Conservation (phyloP, 306 rosid genomes). For the Elaeagnus macrophylla region DNA sequence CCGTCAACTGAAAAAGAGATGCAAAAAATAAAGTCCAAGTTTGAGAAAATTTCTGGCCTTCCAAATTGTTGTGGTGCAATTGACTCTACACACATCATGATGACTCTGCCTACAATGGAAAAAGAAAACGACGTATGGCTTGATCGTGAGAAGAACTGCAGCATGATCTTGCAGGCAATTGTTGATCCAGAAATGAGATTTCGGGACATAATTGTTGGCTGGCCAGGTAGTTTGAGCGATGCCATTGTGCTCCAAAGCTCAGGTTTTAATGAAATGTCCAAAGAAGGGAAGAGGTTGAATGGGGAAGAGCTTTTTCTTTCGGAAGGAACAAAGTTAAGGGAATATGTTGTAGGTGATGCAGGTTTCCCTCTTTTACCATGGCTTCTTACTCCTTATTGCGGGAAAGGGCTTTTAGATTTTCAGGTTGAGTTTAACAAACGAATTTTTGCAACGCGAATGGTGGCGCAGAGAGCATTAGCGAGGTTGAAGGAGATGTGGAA, state of each 20-base stretch:
- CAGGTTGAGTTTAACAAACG: constrained; percentile 52
- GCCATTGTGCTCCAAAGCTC: constrained; percentile 53
- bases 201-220: constrained; percentile 63
- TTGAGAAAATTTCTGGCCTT: constrained; percentile 54
- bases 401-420: constrained; percentile 36
- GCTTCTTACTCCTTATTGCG: constrained; percentile 69
- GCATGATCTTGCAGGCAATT: constrained; percentile 80
- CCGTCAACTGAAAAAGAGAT: constrained; percentile 59
- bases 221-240: constrained; percentile 85
- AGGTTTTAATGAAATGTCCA: constrained; percentile 40
- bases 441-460: constrained; percentile 51
- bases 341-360: constrained; percentile 63
- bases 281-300: constrained; percentile 54
- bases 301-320: constrained; percentile 36
- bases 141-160: constrained; percentile 71
- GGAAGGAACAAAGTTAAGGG: constrained; percentile 43
- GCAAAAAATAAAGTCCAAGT: constrained; percentile 59
- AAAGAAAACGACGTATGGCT: constrained; percentile 53
- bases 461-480: constrained; percentile 64
- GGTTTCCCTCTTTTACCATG: constrained; percentile 79
- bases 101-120: constrained; percentile 64
- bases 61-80: constrained; percentile 85
- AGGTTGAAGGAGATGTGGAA: constrained; percentile 75
- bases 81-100: constrained; percentile 70
- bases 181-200: constrained; percentile 77